Evolutionary conservation across 2,329 filamentous ascomycete species (phyloP).

Genomic region (Nemania sp.): DNA sequence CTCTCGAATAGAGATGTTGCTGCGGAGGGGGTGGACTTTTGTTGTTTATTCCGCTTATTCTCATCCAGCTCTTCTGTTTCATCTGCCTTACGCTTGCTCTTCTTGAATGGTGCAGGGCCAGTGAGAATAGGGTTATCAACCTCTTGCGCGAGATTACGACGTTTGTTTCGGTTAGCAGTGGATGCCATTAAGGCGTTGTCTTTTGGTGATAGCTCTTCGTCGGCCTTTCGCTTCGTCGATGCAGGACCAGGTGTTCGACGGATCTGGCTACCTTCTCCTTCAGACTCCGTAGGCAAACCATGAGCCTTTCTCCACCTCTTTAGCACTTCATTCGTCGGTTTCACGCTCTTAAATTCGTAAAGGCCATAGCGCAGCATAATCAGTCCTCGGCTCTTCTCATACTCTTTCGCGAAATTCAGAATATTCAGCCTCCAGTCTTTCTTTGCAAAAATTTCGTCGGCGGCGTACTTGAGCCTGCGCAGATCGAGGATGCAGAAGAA

Average conservation of each 20-base stretch:
- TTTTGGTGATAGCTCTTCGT: slow-evolving; percentile 60
- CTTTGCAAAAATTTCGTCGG: slow-evolving; percentile 69
- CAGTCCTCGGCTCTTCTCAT: slow-evolving; percentile 71
- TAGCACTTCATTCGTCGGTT: slow-evolving; percentile 68
- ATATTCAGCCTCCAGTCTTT: slow-evolving; percentile 74
- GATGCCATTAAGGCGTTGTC: slow-evolving; percentile 54
- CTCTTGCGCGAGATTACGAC: slow-evolving; percentile 59
- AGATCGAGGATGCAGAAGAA: slow-evolving; percentile 73
- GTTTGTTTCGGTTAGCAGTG: slow-evolving; percentile 60
- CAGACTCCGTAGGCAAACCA: slow-evolving; percentile 64
- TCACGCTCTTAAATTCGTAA: slow-evolving; percentile 73
- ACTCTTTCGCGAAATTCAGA: slow-evolving; percentile 72
- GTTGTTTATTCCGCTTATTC: slow-evolving; percentile 63
- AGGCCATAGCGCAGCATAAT: slow-evolving; percentile 72
- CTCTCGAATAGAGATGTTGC: slow-evolving; percentile 69
- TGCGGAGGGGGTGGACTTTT: slow-evolving; percentile 64
- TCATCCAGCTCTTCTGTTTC: slow-evolving; percentile 59
- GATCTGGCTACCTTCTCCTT: slow-evolving; percentile 53
- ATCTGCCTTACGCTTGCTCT: slow-evolving; percentile 66
- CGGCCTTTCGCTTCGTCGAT: slow-evolving; percentile 67
- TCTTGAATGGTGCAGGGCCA: slow-evolving; percentile 55
- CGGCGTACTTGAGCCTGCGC: slow-evolving; percentile 70
- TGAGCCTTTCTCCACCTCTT: slow-evolving; percentile 70
- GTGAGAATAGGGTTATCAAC: slow-evolving; percentile 52
- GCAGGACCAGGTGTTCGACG: slow-evolving; percentile 51